These are phyloP conservation scores for Aspergillus persii DNA, from an alignment of 2,329 filamentous ascomycete species.

Conservation along the genomic window DNA sequence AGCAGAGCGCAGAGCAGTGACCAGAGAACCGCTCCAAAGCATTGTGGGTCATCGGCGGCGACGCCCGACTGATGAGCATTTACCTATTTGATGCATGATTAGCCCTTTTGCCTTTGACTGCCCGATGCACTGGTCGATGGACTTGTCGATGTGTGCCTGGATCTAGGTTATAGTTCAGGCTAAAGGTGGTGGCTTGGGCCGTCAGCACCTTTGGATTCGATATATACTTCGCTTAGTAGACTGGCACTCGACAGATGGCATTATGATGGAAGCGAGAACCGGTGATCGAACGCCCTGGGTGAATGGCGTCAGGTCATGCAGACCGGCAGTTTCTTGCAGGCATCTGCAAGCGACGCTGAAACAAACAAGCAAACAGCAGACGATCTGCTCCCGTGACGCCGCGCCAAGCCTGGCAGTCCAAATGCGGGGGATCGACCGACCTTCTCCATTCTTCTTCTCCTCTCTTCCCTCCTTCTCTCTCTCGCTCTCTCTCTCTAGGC, in stretches of 20 bases:
- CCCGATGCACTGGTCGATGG: not conserved
- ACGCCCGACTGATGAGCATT: not conserved
- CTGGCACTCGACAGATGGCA: not conserved
- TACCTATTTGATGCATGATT: not conserved
- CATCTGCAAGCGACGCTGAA: not conserved
- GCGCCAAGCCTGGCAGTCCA: constrained; percentile 17
- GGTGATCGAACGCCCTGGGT: not conserved
- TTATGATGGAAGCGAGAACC: not conserved
- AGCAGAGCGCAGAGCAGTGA: not conserved
- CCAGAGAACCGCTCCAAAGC: not conserved
- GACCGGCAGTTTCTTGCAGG: too few species aligned
- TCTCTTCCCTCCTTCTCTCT: not conserved
- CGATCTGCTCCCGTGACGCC: constrained; percentile 17
- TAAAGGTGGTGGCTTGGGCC: too few species aligned
- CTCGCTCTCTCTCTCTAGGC: constrained; percentile 5
- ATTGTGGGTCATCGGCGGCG: not conserved
- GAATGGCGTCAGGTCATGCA: not conserved
- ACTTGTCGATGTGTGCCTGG: too few species aligned
- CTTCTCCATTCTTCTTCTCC: not conserved
- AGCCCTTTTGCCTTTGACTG: not conserved
- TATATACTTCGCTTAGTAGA: not conserved
- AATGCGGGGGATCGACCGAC: constrained; percentile 12
- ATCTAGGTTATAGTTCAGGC: too few species aligned
- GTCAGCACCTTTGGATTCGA: not conserved
- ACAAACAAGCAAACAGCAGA: not conserved